These are phyloP conservation scores for Coleophoma eucalyptorum DNA, from an alignment of 2,329 filamentous ascomycete genomes.

Conservation along the genomic window DNA sequence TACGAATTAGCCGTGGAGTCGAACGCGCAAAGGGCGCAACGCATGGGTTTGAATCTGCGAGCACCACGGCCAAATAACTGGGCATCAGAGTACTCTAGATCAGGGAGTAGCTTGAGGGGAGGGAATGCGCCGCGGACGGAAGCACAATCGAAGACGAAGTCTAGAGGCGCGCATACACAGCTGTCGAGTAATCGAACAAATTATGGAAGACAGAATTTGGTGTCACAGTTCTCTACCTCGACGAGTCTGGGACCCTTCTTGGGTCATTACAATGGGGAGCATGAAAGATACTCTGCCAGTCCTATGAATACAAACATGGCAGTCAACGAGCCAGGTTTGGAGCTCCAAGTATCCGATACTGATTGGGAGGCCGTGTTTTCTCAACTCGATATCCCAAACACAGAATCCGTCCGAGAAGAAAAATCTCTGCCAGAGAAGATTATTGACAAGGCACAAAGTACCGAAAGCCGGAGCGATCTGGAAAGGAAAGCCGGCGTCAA, in stretches of 20 bases:
- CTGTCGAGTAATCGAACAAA: no score
- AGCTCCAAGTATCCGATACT: neutral
- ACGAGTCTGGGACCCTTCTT: no score
- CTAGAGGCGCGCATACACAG: neutral
- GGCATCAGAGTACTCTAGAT: neutral
- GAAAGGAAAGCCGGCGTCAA: no score
- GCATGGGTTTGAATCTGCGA: neutral
- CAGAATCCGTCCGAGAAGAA: neutral
- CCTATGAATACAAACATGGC: no score
- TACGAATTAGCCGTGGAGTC: neutral
- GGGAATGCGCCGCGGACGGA: neutral
- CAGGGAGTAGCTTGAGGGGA: neutral
- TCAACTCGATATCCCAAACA: neutral
- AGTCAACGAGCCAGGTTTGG: no score
- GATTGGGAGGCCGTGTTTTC: neutral
- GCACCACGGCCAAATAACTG: neutral
- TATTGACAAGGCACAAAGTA: neutral
- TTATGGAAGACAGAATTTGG: no score
- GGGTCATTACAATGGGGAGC: no score
- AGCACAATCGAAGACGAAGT: neutral
- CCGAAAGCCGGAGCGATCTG: no score
- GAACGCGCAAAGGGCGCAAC: neutral
- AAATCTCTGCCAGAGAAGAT: neutral
- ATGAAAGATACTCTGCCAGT: no score
- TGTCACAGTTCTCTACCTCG: no score